Evolutionary conservation across 2,329 filamentous ascomycete genomes (phyloP).

Genomic region (Juglanconis sp.): DNA sequence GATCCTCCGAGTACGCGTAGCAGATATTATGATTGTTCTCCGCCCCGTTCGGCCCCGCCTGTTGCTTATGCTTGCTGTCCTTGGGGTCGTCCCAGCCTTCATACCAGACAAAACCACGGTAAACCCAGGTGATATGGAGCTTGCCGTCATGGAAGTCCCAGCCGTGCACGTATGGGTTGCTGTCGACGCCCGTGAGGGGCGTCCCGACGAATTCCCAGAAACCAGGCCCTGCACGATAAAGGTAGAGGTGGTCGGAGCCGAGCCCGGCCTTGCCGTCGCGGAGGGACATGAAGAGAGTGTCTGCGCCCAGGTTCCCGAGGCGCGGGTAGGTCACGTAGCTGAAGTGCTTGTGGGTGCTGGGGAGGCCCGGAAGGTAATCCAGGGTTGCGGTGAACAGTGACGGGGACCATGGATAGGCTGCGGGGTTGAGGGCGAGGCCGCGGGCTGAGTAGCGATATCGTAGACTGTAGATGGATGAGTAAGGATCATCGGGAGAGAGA

Average conservation of each 20-base stretch:
- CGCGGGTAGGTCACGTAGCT: conserved; percentile 47
- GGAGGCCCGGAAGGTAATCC: conserved; percentile 33
- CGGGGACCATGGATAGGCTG: conserved; percentile 29
- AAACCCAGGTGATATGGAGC: conserved; percentile 48
- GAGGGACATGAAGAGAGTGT: conserved; percentile 44
- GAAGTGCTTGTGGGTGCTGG: conserved; percentile 27
- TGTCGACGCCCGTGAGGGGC: conserved; percentile 41
- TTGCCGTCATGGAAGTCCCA: conserved; percentile 33
- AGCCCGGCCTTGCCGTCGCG: conserved; percentile 49
- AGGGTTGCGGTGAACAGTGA: conserved; percentile 36
- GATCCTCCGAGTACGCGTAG: conserved; percentile 45
- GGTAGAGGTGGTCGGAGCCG: conserved; percentile 45
- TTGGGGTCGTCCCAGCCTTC: conserved; percentile 38
- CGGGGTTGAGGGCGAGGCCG: conserved; percentile 30
- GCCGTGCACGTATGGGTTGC: conserved; percentile 52
- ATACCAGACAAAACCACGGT: conserved; percentile 45
- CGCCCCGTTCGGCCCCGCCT: conserved; percentile 40
- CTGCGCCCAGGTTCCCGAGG: conserved; percentile 36
- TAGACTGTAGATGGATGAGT: conserved; percentile 22
- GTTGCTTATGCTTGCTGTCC: conserved; percentile 39
- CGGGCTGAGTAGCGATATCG: conserved; percentile 36
- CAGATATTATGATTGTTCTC: conserved; percentile 49
- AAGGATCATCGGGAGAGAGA: background rate
- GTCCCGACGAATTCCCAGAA: conserved; percentile 37
- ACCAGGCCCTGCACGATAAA: conserved; percentile 35